A percentile compares a stretch with the other conserved stretches of the same genome.
These are phyloP conservation scores for Apiospora koreana DNA, from an alignment of 2,329 filamentous ascomycete genomes.

Conservation along the genomic window DNA sequence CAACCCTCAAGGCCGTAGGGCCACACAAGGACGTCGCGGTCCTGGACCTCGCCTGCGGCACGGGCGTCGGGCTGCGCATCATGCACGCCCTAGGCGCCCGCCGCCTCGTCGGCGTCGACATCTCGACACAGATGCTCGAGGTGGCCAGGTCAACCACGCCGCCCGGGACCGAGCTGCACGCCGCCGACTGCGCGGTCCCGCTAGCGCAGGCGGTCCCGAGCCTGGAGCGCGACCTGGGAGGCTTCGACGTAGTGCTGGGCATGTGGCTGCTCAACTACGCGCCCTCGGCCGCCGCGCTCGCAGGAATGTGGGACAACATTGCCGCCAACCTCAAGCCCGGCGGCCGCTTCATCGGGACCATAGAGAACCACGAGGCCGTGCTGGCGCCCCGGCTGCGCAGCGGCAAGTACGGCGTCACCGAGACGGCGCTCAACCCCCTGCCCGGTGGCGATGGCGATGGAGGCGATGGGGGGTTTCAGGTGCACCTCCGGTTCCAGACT, in stretches of 20 bases:
- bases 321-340: constrained; percentile 14
- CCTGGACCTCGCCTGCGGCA: constrained; percentile 11
- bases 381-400: not conserved
- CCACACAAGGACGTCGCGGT: not conserved
- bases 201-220: not conserved
- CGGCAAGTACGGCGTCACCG: constrained; percentile 10
- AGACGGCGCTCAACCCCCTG: constrained; percentile 5
- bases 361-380: constrained; percentile 13
- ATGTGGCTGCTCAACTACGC: constrained; percentile 15
- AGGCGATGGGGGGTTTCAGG: not conserved
- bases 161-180: not conserved
- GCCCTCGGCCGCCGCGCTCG: constrained; percentile 5
- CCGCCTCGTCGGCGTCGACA: constrained; percentile 9
- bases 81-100: constrained; percentile 1
- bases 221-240: not conserved
- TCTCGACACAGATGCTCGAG: constrained; percentile 13
- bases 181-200: constrained; percentile 1
- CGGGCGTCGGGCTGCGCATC: constrained; percentile 10
- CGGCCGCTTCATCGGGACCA: constrained; percentile 12
- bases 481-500: constrained; percentile 7
- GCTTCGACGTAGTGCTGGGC: constrained; percentile 12
- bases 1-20: not conserved
- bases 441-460: not conserved
- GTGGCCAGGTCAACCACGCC: not conserved
- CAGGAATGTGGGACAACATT: constrained; percentile 14